Conservation (phyloP, 164 flowering plant genomes). For the Chimonanthus salicifolius region DNA sequence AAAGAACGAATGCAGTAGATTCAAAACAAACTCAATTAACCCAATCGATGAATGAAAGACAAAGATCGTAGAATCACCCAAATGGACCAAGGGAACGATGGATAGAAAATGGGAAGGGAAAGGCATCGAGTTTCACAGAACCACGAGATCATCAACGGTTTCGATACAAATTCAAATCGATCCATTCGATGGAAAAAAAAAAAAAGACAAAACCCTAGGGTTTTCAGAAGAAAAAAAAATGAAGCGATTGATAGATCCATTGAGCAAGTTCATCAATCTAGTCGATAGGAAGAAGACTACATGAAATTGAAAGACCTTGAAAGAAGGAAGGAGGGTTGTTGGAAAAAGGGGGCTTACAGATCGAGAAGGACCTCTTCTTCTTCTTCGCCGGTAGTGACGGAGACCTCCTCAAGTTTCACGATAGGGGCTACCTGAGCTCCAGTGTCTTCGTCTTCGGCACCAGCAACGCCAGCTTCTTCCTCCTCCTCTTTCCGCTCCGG, state of each 20-base stretch:
- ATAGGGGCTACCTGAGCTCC: conserved; percentile 91
- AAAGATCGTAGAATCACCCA: too few relatives aligned
- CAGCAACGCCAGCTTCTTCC: conserved; percentile 18
- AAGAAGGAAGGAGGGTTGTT: background rate
- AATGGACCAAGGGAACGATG: too few relatives aligned
- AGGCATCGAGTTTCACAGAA: too few relatives aligned
- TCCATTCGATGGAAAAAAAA: too few relatives aligned
- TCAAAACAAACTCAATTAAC: too few relatives aligned
- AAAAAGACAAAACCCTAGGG: too few relatives aligned
- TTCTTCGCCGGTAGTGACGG: conserved; percentile 83
- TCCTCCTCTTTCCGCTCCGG: conserved; percentile 54
- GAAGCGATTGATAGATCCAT: background rate
- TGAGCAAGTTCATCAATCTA: too few relatives aligned
- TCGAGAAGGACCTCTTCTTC: conserved; percentile 66
- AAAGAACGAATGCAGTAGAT: too few relatives aligned
- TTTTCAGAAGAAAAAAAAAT: background rate
- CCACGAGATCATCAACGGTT: too few relatives aligned
- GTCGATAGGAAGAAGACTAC: background rate
- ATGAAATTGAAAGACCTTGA: background rate
- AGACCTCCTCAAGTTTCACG: conserved; percentile 74
- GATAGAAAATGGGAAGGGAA: too few relatives aligned
- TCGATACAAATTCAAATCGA: too few relatives aligned
- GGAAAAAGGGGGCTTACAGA: conserved; percentile 21
- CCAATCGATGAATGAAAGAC: too few relatives aligned
- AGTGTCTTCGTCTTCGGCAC: conserved; percentile 76